Evolutionary conservation across 78 protist genomes (phyloP).

Genomic region (Isochrysis galbana): DNA sequence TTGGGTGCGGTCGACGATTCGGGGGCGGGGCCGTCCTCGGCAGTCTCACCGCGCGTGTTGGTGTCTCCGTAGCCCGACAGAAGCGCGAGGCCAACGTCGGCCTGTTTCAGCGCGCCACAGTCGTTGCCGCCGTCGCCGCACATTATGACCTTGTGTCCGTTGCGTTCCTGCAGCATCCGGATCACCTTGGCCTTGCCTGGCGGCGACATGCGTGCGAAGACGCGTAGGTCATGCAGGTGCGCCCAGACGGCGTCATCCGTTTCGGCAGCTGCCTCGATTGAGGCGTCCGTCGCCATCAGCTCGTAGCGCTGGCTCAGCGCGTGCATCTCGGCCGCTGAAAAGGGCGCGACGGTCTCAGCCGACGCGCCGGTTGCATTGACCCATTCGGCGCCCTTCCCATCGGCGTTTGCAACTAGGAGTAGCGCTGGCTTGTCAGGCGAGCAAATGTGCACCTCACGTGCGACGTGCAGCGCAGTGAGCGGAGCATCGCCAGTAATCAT

Average conservation of each 20-base stretch:
- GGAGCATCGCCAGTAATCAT: conserved; percentile 60
- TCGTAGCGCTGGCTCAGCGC: background rate
- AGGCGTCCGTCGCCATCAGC: conserved; percentile 41
- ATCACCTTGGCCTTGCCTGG: conserved; percentile 11
- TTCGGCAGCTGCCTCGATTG: background rate
- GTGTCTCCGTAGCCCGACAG: conserved; percentile 38
- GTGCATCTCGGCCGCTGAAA: background rate
- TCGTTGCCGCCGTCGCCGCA: conserved; percentile 64
- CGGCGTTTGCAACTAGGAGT: background rate
- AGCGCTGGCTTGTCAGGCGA: background rate
- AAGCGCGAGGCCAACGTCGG: conserved; percentile 54
- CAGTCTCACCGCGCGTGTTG: background rate
- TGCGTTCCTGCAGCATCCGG: conserved; percentile 21
- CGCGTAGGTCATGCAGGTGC: background rate
- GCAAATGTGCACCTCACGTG: conserved; percentile 46
- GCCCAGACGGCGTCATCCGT: background rate
- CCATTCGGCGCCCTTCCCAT: background rate
- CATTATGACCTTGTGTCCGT: conserved; percentile 18
- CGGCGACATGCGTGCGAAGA: conserved; percentile 53
- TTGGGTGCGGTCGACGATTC: background rate
- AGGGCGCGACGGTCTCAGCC: background rate
- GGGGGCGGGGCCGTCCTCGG: background rate
- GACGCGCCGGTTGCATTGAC: background rate
- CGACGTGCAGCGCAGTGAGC: conserved; percentile 60
- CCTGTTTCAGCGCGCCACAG: conserved; percentile 48